Evolutionary conservation across 306 rosid species (phyloP), one percentile per base, ranked within the genome.

Genomic region (Dalbergia cultrata): DNA sequence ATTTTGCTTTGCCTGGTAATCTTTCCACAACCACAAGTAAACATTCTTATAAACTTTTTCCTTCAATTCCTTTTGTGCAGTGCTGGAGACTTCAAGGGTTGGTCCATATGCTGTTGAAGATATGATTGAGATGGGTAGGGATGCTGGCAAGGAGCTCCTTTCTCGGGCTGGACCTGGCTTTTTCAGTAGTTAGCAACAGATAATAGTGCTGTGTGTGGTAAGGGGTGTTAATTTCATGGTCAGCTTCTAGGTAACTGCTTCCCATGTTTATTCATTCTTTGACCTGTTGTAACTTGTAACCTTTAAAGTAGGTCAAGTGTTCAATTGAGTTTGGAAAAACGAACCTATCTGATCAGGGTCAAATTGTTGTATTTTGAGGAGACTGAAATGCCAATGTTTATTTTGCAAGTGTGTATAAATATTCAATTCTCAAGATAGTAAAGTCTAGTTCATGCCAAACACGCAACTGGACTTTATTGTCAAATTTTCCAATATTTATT

Each of bases 101-200:
- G 98, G 93, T 67, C 88, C 63, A 16, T 93, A 89, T 65, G 81
- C 95, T 31, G 37, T 57, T 34, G 89, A 90, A 58, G 98, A 93
- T 60, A 93, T 93, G 98, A 58, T 91, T 33, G 71, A 75, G 80
- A 93, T 93, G 87, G 98, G 98, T 63, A 85, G 85, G 83, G 98
- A 91, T 82, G 98, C 98, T 39, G 95, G 98, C 10, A 75, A 89
- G 87, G 98, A 93, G 87, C 97, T 93, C 62, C 95, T 93, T 57
- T 87, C 92, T 68, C 88, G 64, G 17, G 98, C 98, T 44, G 97
- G 94, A 76, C 93, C 97, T 39, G 94, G 87, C 26, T 93, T 93
- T 85, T 93, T 93, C 52, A 87, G 82, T 83, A 73, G 87, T 76
- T 91, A 78, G 12, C 52, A 31, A 4, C 58, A 18, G 66, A 69